These are phyloP conservation scores for Eucalyptus sp. DNA, from an alignment of 345 rosid genomes.

Conservation along the genomic window DNA sequence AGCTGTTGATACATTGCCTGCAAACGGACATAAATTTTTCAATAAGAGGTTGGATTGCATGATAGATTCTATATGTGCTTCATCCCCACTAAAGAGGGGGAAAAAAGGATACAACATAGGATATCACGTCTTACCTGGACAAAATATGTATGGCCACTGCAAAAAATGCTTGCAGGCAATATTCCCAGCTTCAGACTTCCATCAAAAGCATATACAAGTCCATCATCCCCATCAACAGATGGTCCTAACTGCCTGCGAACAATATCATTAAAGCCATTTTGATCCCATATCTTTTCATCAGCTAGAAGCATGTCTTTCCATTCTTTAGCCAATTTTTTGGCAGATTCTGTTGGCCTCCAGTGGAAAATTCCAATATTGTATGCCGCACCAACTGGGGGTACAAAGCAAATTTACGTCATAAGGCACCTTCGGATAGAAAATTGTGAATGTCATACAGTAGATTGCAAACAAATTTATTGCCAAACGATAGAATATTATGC, in stretches of 20 bases:
- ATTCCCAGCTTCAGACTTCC: conserved; percentile 89
- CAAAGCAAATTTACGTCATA: neutral
- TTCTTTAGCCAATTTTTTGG: conserved; percentile 77
- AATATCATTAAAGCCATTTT: conserved; percentile 86
- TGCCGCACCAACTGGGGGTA: conserved; percentile 60
- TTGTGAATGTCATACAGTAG: neutral
- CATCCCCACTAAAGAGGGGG: neutral
- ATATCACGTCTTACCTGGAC: conserved; percentile 54
- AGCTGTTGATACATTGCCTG: conserved; percentile 89
- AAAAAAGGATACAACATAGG: neutral
- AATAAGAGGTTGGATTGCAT: neutral
- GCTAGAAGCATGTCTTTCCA: conserved; percentile 91
- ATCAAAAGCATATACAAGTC: conserved; percentile 85
- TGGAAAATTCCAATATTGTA: conserved; percentile 96
- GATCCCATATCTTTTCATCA: conserved; percentile 97
- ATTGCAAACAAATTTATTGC: neutral
- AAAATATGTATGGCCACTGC: conserved; percentile 94
- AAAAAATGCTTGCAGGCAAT: conserved; percentile 90
- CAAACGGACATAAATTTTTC: conserved; percentile 1
- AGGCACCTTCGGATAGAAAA: neutral
- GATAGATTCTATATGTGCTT: neutral
- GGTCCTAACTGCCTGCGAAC: conserved; percentile 86
- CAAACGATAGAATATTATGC: neutral
- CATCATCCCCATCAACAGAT: conserved; percentile 63
- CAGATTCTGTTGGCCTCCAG: conserved; percentile 87